phyloP scores from a whole-genome alignment of 176 grass and related monocot species.

The maize (Zea mays) region DNA sequence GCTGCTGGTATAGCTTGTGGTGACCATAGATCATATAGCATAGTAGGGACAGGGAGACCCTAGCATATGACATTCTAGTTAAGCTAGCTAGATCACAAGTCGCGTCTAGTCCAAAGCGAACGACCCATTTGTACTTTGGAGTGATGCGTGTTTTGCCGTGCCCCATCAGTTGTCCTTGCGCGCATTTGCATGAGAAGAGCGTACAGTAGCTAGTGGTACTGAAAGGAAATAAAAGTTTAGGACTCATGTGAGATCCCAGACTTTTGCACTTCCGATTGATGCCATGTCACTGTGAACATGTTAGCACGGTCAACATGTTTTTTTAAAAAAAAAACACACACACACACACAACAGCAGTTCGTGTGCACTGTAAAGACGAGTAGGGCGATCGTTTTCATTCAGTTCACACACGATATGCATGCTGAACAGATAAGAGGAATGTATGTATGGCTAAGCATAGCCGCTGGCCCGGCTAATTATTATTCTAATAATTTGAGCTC shows the following conservation, averaged over 20 bases:
- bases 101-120: neutral
- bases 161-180: neutral
- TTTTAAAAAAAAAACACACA: no score
- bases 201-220: neutral
- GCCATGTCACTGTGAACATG: neutral
- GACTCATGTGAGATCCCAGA: slow-evolving; percentile 6
- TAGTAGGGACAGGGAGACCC: slow-evolving; percentile 1
- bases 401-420: neutral
- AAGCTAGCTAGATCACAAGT: neutral
- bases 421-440: neutral
- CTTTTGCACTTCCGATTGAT: no score
- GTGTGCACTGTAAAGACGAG: neutral
- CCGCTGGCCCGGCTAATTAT: neutral
- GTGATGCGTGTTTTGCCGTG: neutral
- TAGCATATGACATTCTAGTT: neutral
- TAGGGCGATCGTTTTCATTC: neutral
- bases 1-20: neutral
- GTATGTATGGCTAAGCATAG: neutral
- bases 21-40: neutral
- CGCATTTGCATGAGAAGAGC: neutral
- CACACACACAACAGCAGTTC: no score
- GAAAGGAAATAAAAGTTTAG: neutral
- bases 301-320: neutral
- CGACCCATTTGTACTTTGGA: neutral
- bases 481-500: neutral